Evolutionary conservation across 177 flowering plant genomes (phyloP).

Genomic region (Vitis hybrid): DNA sequence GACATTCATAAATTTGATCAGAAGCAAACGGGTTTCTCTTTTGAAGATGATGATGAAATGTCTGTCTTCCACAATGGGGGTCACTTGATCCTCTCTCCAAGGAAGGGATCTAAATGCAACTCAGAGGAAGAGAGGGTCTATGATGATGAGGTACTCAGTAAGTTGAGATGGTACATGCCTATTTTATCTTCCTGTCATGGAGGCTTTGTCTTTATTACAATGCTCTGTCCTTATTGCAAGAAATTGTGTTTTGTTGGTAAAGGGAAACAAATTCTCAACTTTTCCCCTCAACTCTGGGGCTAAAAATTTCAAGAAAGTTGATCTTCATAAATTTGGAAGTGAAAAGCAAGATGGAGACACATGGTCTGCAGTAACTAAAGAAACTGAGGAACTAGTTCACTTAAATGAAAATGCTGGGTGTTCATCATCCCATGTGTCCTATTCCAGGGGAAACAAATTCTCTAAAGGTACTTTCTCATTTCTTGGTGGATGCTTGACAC

Average conservation of each 20-base stretch:
- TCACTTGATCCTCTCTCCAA: slow-evolving; percentile 5
- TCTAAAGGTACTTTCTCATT: slow-evolving; percentile 32
- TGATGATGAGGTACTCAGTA: slow-evolving; percentile 32
- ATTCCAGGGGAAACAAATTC: slow-evolving; percentile 24
- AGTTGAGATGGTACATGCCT: not conserved
- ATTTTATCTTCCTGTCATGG: not conserved
- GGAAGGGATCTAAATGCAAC: slow-evolving; percentile 1
- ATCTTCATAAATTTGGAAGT: slow-evolving; percentile 14
- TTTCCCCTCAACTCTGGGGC: slow-evolving; percentile 1
- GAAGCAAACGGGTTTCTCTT: slow-evolving; percentile 21
- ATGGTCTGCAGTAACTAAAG: slow-evolving; percentile 24
- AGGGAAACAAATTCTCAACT: slow-evolving; percentile 12
- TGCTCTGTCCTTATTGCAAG: not conserved
- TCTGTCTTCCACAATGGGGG: slow-evolving; percentile 27
- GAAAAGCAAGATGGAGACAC: slow-evolving; percentile 15
- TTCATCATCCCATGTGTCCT: slow-evolving; percentile 27
- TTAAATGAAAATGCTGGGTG: slow-evolving; percentile 29
- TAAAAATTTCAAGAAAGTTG: slow-evolving; percentile 10
- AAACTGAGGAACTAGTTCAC: slow-evolving; percentile 35
- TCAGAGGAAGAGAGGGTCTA: slow-evolving; percentile 30
- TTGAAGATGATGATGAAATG: slow-evolving; percentile 38
- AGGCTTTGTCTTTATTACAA: not conserved
- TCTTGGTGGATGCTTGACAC: not conserved
- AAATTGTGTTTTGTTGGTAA: slow-evolving; percentile 2
- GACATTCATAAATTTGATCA: slow-evolving; percentile 9